These are phyloP conservation scores for Penicillium waksmanii DNA, from an alignment of 495 filamentous ascomycete species.

Conservation along the genomic window DNA sequence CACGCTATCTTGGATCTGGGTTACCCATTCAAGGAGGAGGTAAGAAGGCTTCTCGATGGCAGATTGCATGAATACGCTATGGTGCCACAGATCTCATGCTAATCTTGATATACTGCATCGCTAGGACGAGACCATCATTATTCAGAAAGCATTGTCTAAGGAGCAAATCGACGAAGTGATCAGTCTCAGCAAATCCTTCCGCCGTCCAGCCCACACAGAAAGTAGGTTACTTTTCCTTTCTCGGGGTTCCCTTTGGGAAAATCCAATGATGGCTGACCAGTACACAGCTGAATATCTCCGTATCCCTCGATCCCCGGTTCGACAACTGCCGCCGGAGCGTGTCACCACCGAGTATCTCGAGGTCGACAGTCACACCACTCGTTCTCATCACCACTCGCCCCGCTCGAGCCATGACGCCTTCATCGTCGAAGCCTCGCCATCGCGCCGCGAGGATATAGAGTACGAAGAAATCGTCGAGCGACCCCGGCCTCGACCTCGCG, in stretches of 20 bases:
- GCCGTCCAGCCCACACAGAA: constrained; percentile 31
- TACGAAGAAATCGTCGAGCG: constrained; percentile 31
- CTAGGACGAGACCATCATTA: constrained; percentile 75
- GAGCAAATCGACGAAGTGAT: constrained; percentile 90
- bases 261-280: not conserved
- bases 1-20: constrained; percentile 79
- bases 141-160: constrained; percentile 80
- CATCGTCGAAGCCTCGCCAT: constrained; percentile 37
- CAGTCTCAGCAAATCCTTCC: constrained; percentile 72
- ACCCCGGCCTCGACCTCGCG: constrained; percentile 22
- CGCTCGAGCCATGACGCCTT: constrained; percentile 33
- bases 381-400: constrained; percentile 23
- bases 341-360: constrained; percentile 35
- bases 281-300: constrained; percentile 34
- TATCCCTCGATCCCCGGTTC: constrained; percentile 33
- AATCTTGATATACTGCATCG: not conserved
- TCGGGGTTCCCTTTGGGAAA: not conserved
- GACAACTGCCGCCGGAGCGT: constrained; percentile 29
- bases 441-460: constrained; percentile 29
- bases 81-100: not conserved
- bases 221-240: constrained; percentile 33
- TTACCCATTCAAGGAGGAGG: constrained; percentile 87
- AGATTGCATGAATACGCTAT: not conserved
- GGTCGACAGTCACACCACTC: constrained; percentile 27
- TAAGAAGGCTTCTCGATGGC: constrained; percentile 32